Percentiles rank a stretch among this genome's conserved stretches.
Evolutionary conservation across 352 stramenopile genomes (phyloP).

Genomic region (Phytophthora pinifolia): DNA sequence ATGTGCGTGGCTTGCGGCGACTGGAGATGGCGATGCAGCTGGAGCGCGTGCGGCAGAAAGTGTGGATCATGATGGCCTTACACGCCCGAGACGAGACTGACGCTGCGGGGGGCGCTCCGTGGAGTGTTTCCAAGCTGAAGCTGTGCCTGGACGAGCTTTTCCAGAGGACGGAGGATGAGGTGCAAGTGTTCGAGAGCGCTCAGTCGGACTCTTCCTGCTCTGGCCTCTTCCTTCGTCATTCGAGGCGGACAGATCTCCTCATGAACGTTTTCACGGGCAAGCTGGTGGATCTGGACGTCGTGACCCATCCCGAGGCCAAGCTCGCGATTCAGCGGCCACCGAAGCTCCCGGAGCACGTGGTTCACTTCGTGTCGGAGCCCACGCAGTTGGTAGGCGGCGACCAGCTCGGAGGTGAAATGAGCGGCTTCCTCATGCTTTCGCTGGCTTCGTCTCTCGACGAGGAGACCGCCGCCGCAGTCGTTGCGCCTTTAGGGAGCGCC

Average conservation of each 20-base stretch:
- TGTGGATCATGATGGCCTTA: constrained; percentile 48
- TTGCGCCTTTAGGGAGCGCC: constrained; percentile 23
- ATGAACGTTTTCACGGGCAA: constrained; percentile 43
- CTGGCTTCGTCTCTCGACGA: constrained; percentile 49
- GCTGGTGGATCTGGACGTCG: constrained; percentile 25
- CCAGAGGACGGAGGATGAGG: constrained; percentile 30
- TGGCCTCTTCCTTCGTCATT: constrained; percentile 51
- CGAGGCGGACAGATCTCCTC: constrained; percentile 46
- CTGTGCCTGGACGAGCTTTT: constrained; percentile 38
- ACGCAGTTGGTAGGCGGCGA: constrained; percentile 37
- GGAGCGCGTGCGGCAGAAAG: constrained; percentile 64
- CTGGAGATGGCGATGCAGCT: constrained; percentile 57
- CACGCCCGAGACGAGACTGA: constrained; percentile 7
- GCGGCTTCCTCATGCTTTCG: constrained; percentile 75
- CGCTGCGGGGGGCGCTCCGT: constrained; percentile 11
- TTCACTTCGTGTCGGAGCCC: constrained; percentile 65
- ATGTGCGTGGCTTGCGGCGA: constrained; percentile 46
- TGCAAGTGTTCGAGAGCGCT: constrained; percentile 49
- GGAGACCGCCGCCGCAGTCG: constrained; percentile 38
- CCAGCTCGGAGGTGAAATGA: constrained; percentile 53
- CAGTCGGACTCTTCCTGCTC: constrained; percentile 27
- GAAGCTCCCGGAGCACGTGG: constrained; percentile 17
- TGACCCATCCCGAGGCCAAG: neutral
- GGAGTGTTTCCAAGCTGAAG: constrained; percentile 34
- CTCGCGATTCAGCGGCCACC: neutral